Base-by-base conservation (phyloP, 495 filamentous ascomycete species). In the Penicillium longicatenatum region DNA sequence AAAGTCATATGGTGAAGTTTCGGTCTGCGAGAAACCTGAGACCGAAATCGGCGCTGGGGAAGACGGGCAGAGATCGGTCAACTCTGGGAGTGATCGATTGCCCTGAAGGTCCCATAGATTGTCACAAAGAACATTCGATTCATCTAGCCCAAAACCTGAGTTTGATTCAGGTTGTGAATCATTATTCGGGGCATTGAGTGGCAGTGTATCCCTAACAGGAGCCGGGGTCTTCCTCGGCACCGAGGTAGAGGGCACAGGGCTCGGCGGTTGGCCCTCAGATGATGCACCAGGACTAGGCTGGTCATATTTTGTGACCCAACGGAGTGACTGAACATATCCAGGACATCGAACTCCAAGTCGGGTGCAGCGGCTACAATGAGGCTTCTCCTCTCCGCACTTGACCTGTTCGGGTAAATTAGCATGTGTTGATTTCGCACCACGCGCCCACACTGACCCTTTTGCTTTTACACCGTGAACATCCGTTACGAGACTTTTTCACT, bases 331-430 rank as follows among this genome's bases (percentile, higher is more conserved):
- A 4, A 74, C 68, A 60, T 84, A 85, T 1, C 82, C 82, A 17
- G 82, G 82, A 49, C 82, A 85, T 24, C 60, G 59, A 19, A 83
- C 69, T 0, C 77, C 74, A 47, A 81, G 65, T 33, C 75, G 76
- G n/a, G 64, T 74, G 58, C 82, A 85, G 52, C 81, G 79, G 54
- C 58, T 65, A 61, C 82, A 85, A 48, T 72, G 68, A 33, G 82
- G 82, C 39, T 79, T 75, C 29, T 73, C 74, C 63, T 84, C 82
- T 67, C 81, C 82, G 61, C 82, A 84, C 71, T 84, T 84, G 54
- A 84, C 70, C 82, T 83, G 30, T 55, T 43, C n/a, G 14, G 19
- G 55, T 31, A 54, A 5, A 22, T 58, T 48, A 58, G 55, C 45
- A 35, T 17, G 45, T n/a, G 19, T 30, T 16, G 17, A 43, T 16